Base-by-base conservation (phyloP, 169 alveolate species). In the Plasmodium falciparum region DNA sequence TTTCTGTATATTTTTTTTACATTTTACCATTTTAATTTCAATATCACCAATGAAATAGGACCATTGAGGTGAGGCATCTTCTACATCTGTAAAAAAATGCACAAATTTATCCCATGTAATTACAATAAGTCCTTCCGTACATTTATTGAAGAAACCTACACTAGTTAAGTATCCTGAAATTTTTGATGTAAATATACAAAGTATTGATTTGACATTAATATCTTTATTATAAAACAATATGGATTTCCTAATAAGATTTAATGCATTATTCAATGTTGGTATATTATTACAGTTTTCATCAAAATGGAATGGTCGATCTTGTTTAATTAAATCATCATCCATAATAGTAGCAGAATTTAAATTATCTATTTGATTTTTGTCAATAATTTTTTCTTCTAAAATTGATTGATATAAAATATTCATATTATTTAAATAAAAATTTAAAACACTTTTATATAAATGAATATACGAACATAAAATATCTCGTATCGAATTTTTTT, bases 61-160 rank as follows among this genome's bases (percentile, higher is more conserved):
- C 92, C 92, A 86, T 15, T 72, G 88, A 0, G 92, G 92, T 13
- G 92, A 20, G 2, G 61, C 71, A 86, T 86, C 92, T 45, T 86
- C 88, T 6, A 50, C 43, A 65, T 47, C 56, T 0, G 74, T 4
- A 67, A 72, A 86, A 50, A 86, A 86, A 66, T 86, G 92, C 71
- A 70, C 50, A 50, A 66, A 86, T 26, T 67, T 86, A 58, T 86
- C 92, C 86, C 86, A 86, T 22, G 88, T 86, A 43, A 86, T 73
- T 4, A 86, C 92, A 3, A 86, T 29, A 11, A 86, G 13, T 1
- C 92, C 92, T 12, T 86, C 92, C 7, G 73, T 12, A 39, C 24
- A 86, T 61, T 86, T 86, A 56, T 86, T 86, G 43, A 86, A 86
- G 45, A 86, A 22, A 0, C 92, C 92, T 1, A 73, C 92, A 86